These are phyloP conservation scores for Trichosporon inkin DNA, from an alignment of 1,284 basidiomycete genomes.

Conservation along the genomic window DNA sequence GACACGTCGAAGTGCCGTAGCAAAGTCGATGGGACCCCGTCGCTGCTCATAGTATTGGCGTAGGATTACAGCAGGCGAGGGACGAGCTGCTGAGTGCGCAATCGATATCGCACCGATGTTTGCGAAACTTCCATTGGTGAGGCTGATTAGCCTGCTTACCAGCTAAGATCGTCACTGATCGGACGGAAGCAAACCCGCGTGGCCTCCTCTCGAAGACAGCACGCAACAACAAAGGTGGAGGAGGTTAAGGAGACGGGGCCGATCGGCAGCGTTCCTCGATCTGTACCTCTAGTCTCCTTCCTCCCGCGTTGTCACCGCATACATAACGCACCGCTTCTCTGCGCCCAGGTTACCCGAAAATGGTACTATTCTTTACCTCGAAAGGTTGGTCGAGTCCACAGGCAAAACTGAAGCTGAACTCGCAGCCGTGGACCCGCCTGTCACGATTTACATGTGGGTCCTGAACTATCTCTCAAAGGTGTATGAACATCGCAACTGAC, in stretches of 20 bases:
- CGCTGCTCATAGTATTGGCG: conserved; percentile 16
- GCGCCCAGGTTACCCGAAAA: conserved; percentile 23
- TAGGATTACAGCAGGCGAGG: background rate
- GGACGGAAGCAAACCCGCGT: too few relatives aligned
- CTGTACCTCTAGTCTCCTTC: background rate
- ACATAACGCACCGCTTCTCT: background rate
- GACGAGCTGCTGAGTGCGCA: background rate
- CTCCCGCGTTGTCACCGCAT: background rate
- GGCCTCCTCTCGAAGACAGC: too few relatives aligned
- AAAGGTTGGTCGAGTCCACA: conserved; percentile 43
- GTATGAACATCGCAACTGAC: conserved; percentile 3
- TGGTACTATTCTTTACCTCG: conserved; percentile 59
- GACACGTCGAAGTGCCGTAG: conserved; percentile 41
- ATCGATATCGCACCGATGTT: background rate
- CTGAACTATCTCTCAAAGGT: too few relatives aligned
- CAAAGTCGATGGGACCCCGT: conserved; percentile 34
- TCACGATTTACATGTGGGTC: conserved; percentile 68
- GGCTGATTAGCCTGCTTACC: too few relatives aligned
- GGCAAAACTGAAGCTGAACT: background rate
- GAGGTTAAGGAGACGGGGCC: too few relatives aligned
- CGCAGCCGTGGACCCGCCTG: conserved; percentile 59
- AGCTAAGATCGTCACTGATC: too few relatives aligned
- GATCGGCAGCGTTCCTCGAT: background rate
- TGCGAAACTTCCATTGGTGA: background rate
- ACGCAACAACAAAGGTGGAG: too few relatives aligned